phyloP scores from a whole-genome alignment of 192 early-diverging fungal species.

The Backusella sp. region DNA sequence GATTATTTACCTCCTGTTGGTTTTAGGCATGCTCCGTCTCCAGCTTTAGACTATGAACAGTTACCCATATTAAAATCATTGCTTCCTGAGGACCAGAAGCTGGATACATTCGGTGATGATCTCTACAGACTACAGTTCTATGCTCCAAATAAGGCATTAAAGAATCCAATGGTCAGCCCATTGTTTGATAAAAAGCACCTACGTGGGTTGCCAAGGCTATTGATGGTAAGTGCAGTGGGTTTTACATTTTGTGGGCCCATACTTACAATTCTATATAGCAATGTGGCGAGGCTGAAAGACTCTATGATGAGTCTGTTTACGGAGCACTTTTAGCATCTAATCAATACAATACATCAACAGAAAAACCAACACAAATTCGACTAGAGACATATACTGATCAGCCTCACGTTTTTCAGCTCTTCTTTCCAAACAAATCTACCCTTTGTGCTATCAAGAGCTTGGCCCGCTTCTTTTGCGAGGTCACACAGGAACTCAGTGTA shows the following conservation, averaged over 20 bases:
- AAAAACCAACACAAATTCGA: constrained; percentile 24
- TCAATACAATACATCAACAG: neutral
- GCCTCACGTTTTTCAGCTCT: constrained; percentile 52
- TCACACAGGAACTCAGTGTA: neutral
- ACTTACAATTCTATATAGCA: constrained; percentile 20
- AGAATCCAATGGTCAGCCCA: constrained; percentile 46
- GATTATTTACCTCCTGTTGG: constrained; percentile 49
- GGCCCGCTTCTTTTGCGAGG: constrained; percentile 18
- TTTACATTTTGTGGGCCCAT: neutral
- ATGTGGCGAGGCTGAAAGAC: constrained; percentile 41
- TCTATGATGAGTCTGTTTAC: constrained; percentile 49
- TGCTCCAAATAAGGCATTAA: constrained; percentile 41
- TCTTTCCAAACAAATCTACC: constrained; percentile 13
- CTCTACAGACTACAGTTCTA: constrained; percentile 45
- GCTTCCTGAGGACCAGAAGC: neutral
- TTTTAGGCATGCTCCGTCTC: constrained; percentile 39
- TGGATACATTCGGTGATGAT: neutral
- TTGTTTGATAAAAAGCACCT: constrained; percentile 35
- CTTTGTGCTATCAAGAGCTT: constrained; percentile 12
- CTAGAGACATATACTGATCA: constrained; percentile 49
- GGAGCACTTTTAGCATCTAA: constrained; percentile 37
- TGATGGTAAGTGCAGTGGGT: constrained; percentile 36
- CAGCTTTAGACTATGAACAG: constrained; percentile 26
- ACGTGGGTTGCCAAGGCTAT: constrained; percentile 40
- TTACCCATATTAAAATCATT: constrained; percentile 14